A percentile compares a stretch with the other conserved stretches of the same genome.
These are phyloP conservation scores for Cyberlindnera mississippiensis DNA, from an alignment of 805 yeast species.

Conservation along the genomic window DNA sequence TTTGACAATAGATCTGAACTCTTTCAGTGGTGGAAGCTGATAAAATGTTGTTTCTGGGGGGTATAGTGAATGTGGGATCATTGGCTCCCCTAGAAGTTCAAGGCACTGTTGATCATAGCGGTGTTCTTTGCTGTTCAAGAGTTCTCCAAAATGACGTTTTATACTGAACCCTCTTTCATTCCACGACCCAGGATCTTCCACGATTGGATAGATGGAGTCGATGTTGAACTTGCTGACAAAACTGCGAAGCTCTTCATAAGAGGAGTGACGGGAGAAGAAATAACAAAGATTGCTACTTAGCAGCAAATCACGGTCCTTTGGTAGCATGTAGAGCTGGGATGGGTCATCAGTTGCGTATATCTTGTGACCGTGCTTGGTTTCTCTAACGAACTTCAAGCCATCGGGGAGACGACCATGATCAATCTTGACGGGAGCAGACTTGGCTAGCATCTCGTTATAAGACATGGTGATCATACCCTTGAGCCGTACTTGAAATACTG, in stretches of 20 bases:
- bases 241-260: constrained; percentile 37
- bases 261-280: constrained; percentile 45
- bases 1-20: background rate
- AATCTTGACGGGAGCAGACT: constrained; percentile 5
- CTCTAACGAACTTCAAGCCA: constrained; percentile 24
- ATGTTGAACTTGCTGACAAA: constrained; percentile 37
- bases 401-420: constrained; percentile 8
- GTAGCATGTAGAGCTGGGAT: constrained; percentile 28
- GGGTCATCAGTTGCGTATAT: constrained; percentile 19
- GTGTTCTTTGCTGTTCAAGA: constrained; percentile 26
- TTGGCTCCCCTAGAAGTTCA: constrained; percentile 1
- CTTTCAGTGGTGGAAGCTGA: background rate
- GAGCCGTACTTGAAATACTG: constrained; percentile 27
- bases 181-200: constrained; percentile 35
- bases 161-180: constrained; percentile 34
- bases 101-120: constrained; percentile 15
- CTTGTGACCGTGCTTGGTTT: constrained; percentile 19
- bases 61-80: background rate
- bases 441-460: constrained; percentile 4
- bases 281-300: constrained; percentile 36
- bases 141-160: constrained; percentile 37
- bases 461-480: constrained; percentile 38
- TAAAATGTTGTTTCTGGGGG: background rate
- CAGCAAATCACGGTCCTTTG: constrained; percentile 27
- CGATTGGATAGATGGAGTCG: constrained; percentile 41